Evolutionary conservation across 805 yeast species (phyloP), one percentile per base, ranked within the genome.

Genomic region (Grigorovia jiainica): DNA sequence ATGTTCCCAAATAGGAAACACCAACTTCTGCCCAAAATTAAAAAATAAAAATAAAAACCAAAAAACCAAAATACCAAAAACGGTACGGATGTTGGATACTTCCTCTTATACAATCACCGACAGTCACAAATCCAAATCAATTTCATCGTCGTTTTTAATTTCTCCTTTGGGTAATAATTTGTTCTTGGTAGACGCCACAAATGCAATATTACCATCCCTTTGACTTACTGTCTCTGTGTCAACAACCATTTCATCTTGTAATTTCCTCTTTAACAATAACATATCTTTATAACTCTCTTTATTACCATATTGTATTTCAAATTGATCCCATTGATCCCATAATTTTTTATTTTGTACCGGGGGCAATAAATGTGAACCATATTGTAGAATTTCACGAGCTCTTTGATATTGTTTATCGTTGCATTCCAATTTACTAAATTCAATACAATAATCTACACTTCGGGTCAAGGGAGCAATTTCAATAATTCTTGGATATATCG

Each of bases 251-350:
- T 55, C 53, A 15, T 49, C 58, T 32, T 53, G 60, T 4, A 64
- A 50, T 30, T 49, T 47, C 47, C 86, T 68, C 54, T 78, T 82
- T 46, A 67, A 65, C 36, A 79, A 63, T 19, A 86, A 57, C 89
- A 87, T 80, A 17, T 78, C 81, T 51, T 82, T 86, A 58, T 74
- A 87, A 0, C 82, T 74, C 3, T 68, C 70, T 52, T 83, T 92
- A 44, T 72, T 64, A 4, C 97, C 97, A 57, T 75, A 50, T 11
- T 72, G 67, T 27, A 83, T 57, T 55, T 89, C 97, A 57, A 87
- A 86, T 9, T 65, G 55, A 41, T 79, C 79, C 95, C 95, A 89
- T 23, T 61, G 58, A 1, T 62, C 63, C 95, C 95, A 87, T 25
- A 78, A 54, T 1, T 41, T 45, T 43, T 24, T 17, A 24, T 64